These are phyloP conservation scores for Lipomyces orientalis DNA, from an alignment of 805 yeast species.

Conservation along the genomic window DNA sequence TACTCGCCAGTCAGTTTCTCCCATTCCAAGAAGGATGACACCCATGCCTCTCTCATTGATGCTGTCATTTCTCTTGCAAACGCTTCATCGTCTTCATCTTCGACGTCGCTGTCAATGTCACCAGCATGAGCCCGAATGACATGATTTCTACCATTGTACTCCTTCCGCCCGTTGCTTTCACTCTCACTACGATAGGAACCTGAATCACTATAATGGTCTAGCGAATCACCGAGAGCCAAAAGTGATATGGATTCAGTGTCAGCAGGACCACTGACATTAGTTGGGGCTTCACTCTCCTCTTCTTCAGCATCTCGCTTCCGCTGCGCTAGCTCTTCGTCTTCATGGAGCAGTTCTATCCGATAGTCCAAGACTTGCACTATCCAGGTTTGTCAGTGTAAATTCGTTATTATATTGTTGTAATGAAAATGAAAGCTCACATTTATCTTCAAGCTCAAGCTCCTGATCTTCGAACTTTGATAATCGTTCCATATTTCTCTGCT, in stretches of 20 bases:
- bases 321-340: conserved; percentile 28
- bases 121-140: not conserved
- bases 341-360: conserved; percentile 36
- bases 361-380: conserved; percentile 35
- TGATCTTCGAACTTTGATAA: conserved; percentile 32
- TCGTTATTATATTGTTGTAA: not conserved
- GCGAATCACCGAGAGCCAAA: conserved; percentile 22
- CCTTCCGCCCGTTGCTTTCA: conserved; percentile 1
- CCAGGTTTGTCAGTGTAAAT: not conserved
- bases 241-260: conserved; percentile 31
- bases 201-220: conserved; percentile 20
- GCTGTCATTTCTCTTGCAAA: conserved; percentile 32
- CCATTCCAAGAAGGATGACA: conserved; percentile 37
- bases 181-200: conserved; percentile 13
- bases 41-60: conserved; percentile 36
- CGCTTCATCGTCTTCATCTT: conserved; percentile 20
- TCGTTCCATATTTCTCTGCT: conserved; percentile 21
- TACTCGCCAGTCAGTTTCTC: conserved; percentile 29
- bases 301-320: not conserved
- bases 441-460: conserved; percentile 32
- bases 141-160: not conserved
- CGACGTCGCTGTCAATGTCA: conserved; percentile 3
- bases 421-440: conserved; percentile 15
- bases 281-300: conserved; percentile 11
- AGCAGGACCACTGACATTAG: conserved; percentile 9